Evolutionary conservation across 768 basidiomycete species (phyloP), one percentile per base, ranked within the genome.

Genomic region (Pleurotus ostreatus): DNA sequence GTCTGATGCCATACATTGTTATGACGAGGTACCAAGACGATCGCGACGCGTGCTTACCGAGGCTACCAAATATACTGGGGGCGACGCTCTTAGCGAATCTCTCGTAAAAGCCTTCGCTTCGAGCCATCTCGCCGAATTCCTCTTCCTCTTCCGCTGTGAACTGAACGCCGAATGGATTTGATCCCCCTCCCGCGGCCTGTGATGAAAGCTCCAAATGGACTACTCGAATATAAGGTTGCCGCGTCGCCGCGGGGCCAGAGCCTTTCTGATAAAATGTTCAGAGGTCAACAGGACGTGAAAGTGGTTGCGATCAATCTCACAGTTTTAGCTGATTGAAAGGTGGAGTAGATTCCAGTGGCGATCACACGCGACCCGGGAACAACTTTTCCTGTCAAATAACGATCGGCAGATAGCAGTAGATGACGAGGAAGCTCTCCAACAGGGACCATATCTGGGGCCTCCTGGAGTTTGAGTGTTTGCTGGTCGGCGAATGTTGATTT

Each of bases 381-480:
- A 8, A 98, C 95, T 66, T 87, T 87, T 0, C 92, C 94, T 0
- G 95, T 93, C 54, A 98, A 77, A 65, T 94, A 87, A 69, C 96
- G 78, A 69, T 99, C 97, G 4, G 85, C 85, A 25, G 92, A 95
- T 22, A 99, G 76, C 49, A 96, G 79, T 81, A 99, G 94, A 67
- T 98, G 97, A 48, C 95, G 75, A 7, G 97, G 97, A 41, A 99
- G 77, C 67, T 99, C 97, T 79, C 97, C 97, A 22, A 98, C 95
- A 0, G 97, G 97, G 1, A 99, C 97, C 93, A 98, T 97, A 69
- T 99, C 97, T 0, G 97, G 97, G 15, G 96, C 95, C 71, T 99
- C 97, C 71, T 99, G 97, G 11, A 99, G 81, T 69, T 99, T 99
- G 63, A 99, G 79, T 9, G 84, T 90, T 71, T 99, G 97, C 62